Conservation (phyloP, 2,329 filamentous ascomycete species). For the Aspergillus fumigatiaffinis region DNA sequence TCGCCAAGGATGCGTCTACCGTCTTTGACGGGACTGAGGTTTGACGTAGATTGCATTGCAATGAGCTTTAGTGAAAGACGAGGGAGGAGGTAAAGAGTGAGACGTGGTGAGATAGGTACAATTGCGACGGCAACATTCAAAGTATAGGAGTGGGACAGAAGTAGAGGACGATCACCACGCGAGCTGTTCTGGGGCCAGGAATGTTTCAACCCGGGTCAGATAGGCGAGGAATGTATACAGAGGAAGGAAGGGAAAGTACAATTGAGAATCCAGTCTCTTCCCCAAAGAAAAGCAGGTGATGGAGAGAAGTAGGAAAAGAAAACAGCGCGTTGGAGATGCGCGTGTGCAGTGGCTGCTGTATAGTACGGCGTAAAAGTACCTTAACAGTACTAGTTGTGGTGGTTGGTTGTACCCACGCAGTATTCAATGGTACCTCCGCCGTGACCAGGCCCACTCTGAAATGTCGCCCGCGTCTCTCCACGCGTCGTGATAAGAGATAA, state of each 20-base stretch:
- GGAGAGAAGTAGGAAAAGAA: background rate
- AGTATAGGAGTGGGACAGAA: background rate
- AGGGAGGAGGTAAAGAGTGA: background rate
- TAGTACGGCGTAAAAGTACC: background rate
- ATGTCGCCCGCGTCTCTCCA: background rate
- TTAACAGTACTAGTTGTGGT: background rate
- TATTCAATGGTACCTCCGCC: background rate
- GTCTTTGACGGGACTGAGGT: conserved; percentile 33
- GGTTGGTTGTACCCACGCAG: background rate
- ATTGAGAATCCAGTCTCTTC: background rate
- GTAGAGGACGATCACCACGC: background rate
- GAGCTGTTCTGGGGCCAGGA: background rate
- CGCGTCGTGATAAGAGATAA: background rate
- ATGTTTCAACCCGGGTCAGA: background rate
- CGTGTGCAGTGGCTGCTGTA: background rate
- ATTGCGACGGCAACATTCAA: background rate
- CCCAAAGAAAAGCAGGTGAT: background rate
- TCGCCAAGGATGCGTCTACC: conserved; percentile 39
- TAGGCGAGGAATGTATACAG: background rate
- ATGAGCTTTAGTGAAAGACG: background rate
- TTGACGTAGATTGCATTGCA: conserved; percentile 16
- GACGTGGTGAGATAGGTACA: background rate
- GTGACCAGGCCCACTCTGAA: background rate
- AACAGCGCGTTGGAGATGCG: background rate
- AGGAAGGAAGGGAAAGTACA: background rate